Evolutionary conservation across 2,329 filamentous ascomycete genomes (phyloP).

Genomic region (Pseudocercospora fijiensis): DNA sequence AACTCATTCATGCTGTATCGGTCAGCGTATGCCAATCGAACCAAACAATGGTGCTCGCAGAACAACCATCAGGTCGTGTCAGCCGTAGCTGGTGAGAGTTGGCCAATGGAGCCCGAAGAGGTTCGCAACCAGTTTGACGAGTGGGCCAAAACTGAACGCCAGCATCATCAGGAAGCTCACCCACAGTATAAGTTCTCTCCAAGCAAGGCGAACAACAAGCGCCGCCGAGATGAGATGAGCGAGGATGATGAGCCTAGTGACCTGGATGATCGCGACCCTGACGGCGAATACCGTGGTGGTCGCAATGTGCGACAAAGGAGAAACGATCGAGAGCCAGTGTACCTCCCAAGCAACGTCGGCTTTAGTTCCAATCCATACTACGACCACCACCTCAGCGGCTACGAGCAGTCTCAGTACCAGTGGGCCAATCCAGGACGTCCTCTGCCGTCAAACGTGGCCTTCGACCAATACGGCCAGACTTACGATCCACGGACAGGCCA

Average conservation of each 20-base stretch:
- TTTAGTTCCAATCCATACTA: slow-evolving; percentile 38
- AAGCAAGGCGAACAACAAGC: slow-evolving; percentile 64
- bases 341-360: slow-evolving; percentile 32
- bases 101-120: slow-evolving; percentile 74
- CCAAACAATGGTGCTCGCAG: slow-evolving; percentile 75
- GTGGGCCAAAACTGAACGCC: slow-evolving; percentile 75
- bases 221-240: slow-evolving; percentile 40
- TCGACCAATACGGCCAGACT: slow-evolving; percentile 31
- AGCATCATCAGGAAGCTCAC: slow-evolving; percentile 81
- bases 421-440: slow-evolving; percentile 33
- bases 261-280: slow-evolving; percentile 37
- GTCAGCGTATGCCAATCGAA: slow-evolving; percentile 83
- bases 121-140: slow-evolving; percentile 74
- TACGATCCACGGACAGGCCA: slow-evolving; percentile 34
- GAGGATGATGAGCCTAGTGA: slow-evolving; percentile 39
- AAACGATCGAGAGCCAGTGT: slow-evolving; percentile 27
- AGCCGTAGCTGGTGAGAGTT: slow-evolving; percentile 79
- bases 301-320: slow-evolving; percentile 31
- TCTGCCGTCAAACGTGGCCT: slow-evolving; percentile 35
- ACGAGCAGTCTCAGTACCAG: slow-evolving; percentile 34
- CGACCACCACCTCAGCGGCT: slow-evolving; percentile 29
- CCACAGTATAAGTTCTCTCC: slow-evolving; percentile 94
- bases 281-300: slow-evolving; percentile 36
- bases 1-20: slow-evolving; percentile 98
- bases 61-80: slow-evolving; percentile 96